phyloP scores from a whole-genome alignment of 495 filamentous ascomycete species.

The Cercophora scortea region DNA sequence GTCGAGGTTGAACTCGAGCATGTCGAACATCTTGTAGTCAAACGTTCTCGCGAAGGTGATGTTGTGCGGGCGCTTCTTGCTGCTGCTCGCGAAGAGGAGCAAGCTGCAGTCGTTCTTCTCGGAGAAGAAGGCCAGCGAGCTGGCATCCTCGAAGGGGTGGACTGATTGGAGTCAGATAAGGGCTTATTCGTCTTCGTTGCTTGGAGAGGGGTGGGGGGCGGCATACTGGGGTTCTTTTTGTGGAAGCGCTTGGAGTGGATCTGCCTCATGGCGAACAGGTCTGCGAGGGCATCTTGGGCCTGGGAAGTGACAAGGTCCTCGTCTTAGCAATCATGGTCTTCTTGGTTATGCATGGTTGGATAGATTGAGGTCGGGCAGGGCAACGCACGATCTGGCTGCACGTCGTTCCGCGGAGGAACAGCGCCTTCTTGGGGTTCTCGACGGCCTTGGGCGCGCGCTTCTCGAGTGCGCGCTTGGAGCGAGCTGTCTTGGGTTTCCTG shows the following conservation, averaged over 20 bases:
- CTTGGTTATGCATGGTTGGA: neutral
- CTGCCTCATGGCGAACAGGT: conserved; percentile 73
- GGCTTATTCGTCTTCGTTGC: neutral
- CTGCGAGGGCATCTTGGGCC: conserved; percentile 65
- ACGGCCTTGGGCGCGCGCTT: conserved; percentile 78
- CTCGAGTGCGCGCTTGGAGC: conserved; percentile 87
- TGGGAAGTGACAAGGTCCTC: neutral
- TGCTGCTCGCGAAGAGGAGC: conserved; percentile 66
- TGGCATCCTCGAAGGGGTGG: conserved; percentile 86
- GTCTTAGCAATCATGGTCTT: neutral
- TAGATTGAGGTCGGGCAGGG: no score
- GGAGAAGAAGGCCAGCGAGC: conserved; percentile 83
- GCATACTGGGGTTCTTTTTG: conserved; percentile 72
- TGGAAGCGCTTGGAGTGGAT: conserved; percentile 77
- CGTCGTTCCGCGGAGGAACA: conserved; percentile 78
- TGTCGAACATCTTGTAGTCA: conserved; percentile 77
- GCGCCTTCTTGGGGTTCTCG: conserved; percentile 80
- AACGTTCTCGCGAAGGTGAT: conserved; percentile 81
- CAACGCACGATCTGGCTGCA: conserved; percentile 57
- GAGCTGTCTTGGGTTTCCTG: conserved; percentile 87
- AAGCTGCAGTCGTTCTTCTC: conserved; percentile 85
- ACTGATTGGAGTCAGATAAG: neutral
- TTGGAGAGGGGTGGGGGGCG: neutral
- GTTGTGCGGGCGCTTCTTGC: conserved; percentile 89
- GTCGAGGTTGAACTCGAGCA: conserved; percentile 82